These are phyloP conservation scores for Curvularia lunata DNA, from an alignment of 2,329 filamentous ascomycete species.

Conservation along the genomic window DNA sequence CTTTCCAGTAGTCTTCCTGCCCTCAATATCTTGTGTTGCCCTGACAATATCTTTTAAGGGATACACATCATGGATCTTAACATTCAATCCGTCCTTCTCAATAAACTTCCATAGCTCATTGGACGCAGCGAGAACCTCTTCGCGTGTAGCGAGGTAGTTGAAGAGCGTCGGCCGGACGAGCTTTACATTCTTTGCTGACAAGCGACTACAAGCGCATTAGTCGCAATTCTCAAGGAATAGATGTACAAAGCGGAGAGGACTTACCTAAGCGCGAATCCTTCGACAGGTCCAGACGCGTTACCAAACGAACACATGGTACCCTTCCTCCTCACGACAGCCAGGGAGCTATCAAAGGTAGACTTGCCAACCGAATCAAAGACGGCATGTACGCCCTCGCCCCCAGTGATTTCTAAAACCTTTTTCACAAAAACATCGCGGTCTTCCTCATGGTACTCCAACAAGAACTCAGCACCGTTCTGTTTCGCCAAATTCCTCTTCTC, in stretches of 20 bases:
- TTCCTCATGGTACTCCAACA: slow-evolving; percentile 71
- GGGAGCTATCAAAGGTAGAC: slow-evolving; percentile 78
- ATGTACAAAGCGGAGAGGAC: slow-evolving; percentile 50
- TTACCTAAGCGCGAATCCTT: slow-evolving; percentile 67
- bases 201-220: slow-evolving; percentile 45
- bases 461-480: slow-evolving; percentile 72
- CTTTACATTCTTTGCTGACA: slow-evolving; percentile 77
- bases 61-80: slow-evolving; percentile 78
- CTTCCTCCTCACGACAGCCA: slow-evolving; percentile 77
- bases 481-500: slow-evolving; percentile 76
- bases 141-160: slow-evolving; percentile 63
- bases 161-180: slow-evolving; percentile 77
- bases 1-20: slow-evolving; percentile 84
- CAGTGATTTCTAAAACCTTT: slow-evolving; percentile 72
- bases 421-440: slow-evolving; percentile 49
- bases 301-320: slow-evolving; percentile 80
- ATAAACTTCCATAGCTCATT: slow-evolving; percentile 77
- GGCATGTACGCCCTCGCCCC: slow-evolving; percentile 72
- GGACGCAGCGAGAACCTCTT: slow-evolving; percentile 74
- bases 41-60: slow-evolving; percentile 72
- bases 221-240: neutral
- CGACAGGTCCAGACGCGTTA: slow-evolving; percentile 79
- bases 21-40: slow-evolving; percentile 78
- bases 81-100: slow-evolving; percentile 70
- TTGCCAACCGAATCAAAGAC: slow-evolving; percentile 89